These are phyloP conservation scores for Lepidium didymum DNA, from an alignment of 345 rosid genomes.

Conservation along the genomic window DNA sequence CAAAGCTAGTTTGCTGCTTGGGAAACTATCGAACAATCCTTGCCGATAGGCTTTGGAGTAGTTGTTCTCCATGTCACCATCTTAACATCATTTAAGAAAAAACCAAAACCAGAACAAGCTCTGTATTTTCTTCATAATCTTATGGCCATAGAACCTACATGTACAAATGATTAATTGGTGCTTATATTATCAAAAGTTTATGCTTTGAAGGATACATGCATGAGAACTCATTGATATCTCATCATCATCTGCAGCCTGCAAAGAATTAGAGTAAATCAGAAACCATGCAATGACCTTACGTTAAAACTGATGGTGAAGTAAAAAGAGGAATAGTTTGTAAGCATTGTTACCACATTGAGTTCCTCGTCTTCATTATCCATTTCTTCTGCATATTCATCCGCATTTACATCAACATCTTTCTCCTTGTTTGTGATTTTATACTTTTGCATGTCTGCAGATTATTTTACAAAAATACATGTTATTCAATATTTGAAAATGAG, in stretches of 20 bases:
- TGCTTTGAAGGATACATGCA: constrained; percentile 59
- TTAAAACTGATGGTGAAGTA: not conserved
- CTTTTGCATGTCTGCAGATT: constrained; percentile 31
- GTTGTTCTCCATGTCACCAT: constrained; percentile 52
- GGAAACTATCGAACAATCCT: constrained; percentile 78
- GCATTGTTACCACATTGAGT: constrained; percentile 44
- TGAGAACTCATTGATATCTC: constrained; percentile 43
- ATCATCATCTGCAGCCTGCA: constrained; percentile 54
- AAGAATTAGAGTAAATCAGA: not conserved
- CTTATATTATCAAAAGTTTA: not conserved
- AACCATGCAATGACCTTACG: not conserved
- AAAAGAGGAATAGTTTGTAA: not conserved
- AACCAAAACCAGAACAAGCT: not conserved
- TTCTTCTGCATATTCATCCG: constrained; percentile 58
- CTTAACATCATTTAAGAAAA: constrained; percentile 20
- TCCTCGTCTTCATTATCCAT: constrained; percentile 53
- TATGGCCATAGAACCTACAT: not conserved
- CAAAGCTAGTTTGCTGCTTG: constrained; percentile 31
- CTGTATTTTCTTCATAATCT: not conserved
- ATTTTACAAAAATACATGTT: constrained; percentile 5
- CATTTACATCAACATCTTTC: constrained; percentile 45
- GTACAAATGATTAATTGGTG: not conserved
- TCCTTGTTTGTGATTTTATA: constrained; percentile 27
- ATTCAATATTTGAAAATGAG: not conserved
- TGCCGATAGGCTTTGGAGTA: constrained; percentile 70